phyloP scores from a whole-genome alignment of 73 alveolate genomes.

The Symbiodinium natans region DNA sequence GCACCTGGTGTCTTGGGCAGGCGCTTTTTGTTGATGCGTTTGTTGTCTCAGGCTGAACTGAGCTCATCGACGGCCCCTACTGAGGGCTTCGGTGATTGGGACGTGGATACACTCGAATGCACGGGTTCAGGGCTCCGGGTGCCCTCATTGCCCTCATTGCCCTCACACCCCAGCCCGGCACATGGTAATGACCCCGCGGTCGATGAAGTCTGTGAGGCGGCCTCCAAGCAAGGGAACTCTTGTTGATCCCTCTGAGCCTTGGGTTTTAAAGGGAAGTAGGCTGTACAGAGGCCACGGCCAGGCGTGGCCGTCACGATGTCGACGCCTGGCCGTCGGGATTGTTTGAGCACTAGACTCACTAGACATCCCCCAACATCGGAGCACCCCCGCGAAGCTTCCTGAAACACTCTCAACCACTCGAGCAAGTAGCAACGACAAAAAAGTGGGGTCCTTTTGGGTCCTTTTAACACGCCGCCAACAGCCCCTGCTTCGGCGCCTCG shows the following conservation, averaged over 20 bases:
- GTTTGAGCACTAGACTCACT: too few species aligned
- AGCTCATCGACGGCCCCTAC: too few species aligned
- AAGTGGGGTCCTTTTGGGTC: neutral
- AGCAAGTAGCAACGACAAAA: neutral
- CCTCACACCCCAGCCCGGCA: neutral
- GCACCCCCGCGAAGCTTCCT: too few species aligned
- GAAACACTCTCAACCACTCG: too few species aligned
- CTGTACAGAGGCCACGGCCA: constrained; percentile 30
- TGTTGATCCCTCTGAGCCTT: neutral
- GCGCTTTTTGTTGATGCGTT: too few species aligned
- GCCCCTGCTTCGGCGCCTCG: too few species aligned
- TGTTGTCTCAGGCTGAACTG: too few species aligned
- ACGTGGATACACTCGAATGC: too few species aligned
- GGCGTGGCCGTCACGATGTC: constrained; percentile 88
- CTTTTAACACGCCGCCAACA: neutral
- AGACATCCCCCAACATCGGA: too few species aligned
- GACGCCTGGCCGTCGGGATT: constrained; percentile 17
- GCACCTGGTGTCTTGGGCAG: neutral
- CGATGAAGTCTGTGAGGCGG: constrained; percentile 85
- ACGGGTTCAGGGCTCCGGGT: too few species aligned
- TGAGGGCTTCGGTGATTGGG: too few species aligned
- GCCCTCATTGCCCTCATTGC: too few species aligned
- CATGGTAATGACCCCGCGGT: constrained; percentile 92
- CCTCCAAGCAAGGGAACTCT: neutral
- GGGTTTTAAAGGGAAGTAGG: neutral